Evolutionary conservation across 192 early-diverging fungal species (phyloP).

Genomic region (Gaertneriomyces semiglobifer): DNA sequence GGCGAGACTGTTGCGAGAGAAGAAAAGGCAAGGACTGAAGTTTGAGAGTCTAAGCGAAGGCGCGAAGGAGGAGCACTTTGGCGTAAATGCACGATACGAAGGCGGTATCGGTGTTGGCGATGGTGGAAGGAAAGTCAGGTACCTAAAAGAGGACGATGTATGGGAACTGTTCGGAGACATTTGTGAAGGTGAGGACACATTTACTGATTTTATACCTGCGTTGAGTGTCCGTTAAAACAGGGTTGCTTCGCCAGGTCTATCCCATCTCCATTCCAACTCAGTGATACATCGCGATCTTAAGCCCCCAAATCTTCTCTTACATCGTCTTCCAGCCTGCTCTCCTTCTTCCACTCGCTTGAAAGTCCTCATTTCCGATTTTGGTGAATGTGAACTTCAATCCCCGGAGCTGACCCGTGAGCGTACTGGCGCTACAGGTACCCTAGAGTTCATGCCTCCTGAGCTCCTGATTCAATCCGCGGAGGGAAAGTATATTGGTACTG

Average conservation of each 20-base stretch:
- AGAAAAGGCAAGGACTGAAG: background rate
- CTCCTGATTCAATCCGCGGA: constrained; percentile 49
- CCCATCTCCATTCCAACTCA: too few species aligned
- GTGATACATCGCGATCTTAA: background rate
- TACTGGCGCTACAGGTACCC: constrained; percentile 76
- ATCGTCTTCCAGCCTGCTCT: background rate
- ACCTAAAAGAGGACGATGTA: constrained; percentile 58
- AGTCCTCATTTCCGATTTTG: constrained; percentile 92
- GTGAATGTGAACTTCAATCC: constrained; percentile 88
- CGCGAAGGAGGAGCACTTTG: background rate
- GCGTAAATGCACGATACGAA: constrained; percentile 16
- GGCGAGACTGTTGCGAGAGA: constrained; percentile 14
- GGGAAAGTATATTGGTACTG: constrained; percentile 65
- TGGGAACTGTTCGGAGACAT: constrained; percentile 88
- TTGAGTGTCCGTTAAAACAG: too few species aligned
- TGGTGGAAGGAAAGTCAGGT: constrained; percentile 39
- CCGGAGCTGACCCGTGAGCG: constrained; percentile 60
- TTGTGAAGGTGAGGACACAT: constrained; percentile 69
- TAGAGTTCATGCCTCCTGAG: constrained; percentile 88
- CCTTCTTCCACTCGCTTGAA: constrained; percentile 49
- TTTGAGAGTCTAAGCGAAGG: background rate
- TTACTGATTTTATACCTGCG: too few species aligned
- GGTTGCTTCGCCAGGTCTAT: too few species aligned
- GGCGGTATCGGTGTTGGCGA: constrained; percentile 34
- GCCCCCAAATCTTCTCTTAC: background rate